phyloP scores from a whole-genome alignment of 768 basidiomycete genomes.

The Trametes punicea region DNA sequence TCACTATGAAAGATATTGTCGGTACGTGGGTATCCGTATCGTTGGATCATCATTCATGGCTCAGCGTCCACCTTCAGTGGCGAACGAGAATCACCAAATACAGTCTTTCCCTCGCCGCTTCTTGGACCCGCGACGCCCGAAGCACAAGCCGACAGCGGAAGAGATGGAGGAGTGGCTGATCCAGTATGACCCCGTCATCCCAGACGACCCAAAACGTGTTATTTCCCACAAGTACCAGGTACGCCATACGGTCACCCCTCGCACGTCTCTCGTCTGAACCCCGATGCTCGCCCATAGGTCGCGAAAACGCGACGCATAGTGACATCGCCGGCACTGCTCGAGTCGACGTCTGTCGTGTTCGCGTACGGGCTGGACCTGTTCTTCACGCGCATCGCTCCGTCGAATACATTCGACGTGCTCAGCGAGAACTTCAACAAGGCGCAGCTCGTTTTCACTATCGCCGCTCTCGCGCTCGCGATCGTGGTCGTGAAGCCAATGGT shows the following conservation, averaged over 20 bases:
- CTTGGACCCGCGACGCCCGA: constrained; percentile 82
- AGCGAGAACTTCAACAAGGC: constrained; percentile 91
- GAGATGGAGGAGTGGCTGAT: constrained; percentile 86
- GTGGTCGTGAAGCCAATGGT: constrained; percentile 83
- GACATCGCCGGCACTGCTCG: constrained; percentile 80
- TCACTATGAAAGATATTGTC: constrained; percentile 82
- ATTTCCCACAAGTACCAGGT: constrained; percentile 59
- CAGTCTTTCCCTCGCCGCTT: constrained; percentile 68
- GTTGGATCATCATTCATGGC: no score
- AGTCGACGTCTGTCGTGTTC: constrained; percentile 89
- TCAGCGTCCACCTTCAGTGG: constrained; percentile 47
- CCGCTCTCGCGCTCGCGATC: constrained; percentile 70
- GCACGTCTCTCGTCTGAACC: neutral
- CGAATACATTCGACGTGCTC: constrained; percentile 88
- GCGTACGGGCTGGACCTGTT: constrained; percentile 89
- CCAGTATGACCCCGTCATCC: constrained; percentile 78
- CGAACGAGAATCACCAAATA: constrained; percentile 70
- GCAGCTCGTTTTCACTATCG: constrained; percentile 82
- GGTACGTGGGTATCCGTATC: constrained; percentile 43
- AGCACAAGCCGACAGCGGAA: constrained; percentile 65
- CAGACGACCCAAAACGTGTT: constrained; percentile 59
- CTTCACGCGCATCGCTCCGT: constrained; percentile 79
- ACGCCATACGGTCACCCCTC: constrained; percentile 10
- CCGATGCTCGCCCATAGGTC: constrained; percentile 45
- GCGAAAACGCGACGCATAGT: constrained; percentile 64